A percentile compares a stretch with the other conserved stretches of the same genome.
Conservation (phyloP, 768 basidiomycete genomes). For the Tephrocybe sp. region DNA sequence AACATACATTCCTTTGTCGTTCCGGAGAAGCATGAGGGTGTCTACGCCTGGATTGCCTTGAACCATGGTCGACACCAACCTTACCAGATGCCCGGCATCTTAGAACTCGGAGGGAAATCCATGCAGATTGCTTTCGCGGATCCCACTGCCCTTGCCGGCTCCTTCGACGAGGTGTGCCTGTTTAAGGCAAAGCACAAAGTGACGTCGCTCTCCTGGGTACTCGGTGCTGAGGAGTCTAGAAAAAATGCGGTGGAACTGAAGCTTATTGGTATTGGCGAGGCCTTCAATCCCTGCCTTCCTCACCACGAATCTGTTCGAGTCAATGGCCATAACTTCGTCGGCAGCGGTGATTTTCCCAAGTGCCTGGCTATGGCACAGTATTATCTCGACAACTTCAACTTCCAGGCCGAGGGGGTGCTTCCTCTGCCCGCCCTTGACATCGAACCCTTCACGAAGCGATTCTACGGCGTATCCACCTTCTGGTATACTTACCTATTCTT, state of each 20-base stretch:
- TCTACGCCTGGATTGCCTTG: neutral
- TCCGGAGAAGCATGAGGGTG: no score
- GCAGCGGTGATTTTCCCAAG: neutral
- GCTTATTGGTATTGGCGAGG: neutral
- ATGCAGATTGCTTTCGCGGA: neutral
- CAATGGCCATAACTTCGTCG: neutral
- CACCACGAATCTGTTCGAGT: neutral
- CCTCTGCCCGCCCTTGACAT: conserved; percentile 1
- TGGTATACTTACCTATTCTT: conserved; percentile 4
- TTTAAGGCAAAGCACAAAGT: neutral
- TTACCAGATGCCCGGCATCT: neutral
- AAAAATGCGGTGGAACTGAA: neutral
- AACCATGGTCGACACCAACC: neutral
- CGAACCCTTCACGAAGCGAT: neutral
- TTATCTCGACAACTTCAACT: neutral
- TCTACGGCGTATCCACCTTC: conserved; percentile 1
- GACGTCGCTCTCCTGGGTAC: neutral
- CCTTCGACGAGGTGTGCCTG: neutral
- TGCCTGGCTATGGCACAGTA: neutral
- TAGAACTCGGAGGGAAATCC: neutral
- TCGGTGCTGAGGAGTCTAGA: neutral
- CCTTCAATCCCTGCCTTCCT: conserved; percentile 2
- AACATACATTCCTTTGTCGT: neutral
- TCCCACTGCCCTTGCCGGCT: neutral
- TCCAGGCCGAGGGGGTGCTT: no score